Base-by-base conservation (phyloP, 305 asterid species). In the Solanum hybrid region DNA sequence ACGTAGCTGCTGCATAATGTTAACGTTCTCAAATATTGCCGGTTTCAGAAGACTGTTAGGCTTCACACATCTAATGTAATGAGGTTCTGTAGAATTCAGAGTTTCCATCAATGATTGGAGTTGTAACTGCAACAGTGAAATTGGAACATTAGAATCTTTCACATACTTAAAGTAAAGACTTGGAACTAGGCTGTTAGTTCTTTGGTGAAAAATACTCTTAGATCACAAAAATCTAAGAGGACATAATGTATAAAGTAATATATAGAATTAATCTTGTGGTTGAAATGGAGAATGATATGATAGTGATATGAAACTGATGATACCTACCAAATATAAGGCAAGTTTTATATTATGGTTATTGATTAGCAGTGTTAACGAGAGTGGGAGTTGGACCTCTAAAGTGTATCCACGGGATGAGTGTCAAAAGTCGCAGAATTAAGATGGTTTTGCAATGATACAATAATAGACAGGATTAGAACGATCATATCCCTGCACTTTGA, bases 101-200 rank as follows among this genome's bases (percentile, higher is more conserved):
- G 98, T 96, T 2, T 97, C 99, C 99, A 97, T 96, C 97, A 97
- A 91, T 87, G 93, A 95, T 93, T 96, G 98, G 92, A 97, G 99
- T 95, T 97, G 99, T 89, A 95, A 89, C 99, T 97, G 95, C 89
- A 93, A 88, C 92, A 76, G 87, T 89, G 73, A 90, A 89, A 76
- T 80, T 90, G 87, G 84, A 89, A 76, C 85, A 88, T 93, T 90
- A 94, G 95, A 80, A 76, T 91, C 78, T 57, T 10, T 85, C 77
- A 85, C 45, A 73, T 45, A 29, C 37, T 85, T 51, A 57, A 85
- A 85, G 31, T 29, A 31, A 85, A 32, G 41, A 31, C 32, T 57
- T 51, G 77, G 32, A 85, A 51, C 45, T 57, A 22, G 45, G 41
- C 41, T 31, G 88, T 57, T 83, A 24, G 76, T 89, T 89, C 38